Evolutionary conservation across 495 filamentous ascomycete species (phyloP).

Genomic region (Talaromyces adpressus): DNA sequence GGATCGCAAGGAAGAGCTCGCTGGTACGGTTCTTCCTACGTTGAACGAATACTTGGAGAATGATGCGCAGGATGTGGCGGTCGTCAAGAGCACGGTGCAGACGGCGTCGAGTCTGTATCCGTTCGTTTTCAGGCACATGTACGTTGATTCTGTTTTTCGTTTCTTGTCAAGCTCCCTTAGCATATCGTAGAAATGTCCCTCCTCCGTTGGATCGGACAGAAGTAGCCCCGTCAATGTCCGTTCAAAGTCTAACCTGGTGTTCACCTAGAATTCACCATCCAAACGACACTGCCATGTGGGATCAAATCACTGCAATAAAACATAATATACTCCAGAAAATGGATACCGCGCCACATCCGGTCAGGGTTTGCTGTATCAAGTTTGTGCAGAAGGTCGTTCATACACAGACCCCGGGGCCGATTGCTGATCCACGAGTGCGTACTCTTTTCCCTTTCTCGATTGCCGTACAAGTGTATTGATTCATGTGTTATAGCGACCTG

Average conservation of each 20-base stretch:
- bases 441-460: background rate
- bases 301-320: constrained; percentile 83
- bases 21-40: constrained; percentile 63
- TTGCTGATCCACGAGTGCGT: constrained; percentile 79
- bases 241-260: background rate
- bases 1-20: constrained; percentile 69
- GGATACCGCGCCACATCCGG: constrained; percentile 69
- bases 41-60: constrained; percentile 67
- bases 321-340: constrained; percentile 77
- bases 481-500: constrained; percentile 52
- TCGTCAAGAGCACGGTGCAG: constrained; percentile 75
- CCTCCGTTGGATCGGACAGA: background rate
- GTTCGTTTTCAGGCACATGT: constrained; percentile 87
- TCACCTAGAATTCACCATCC: constrained; percentile 69
- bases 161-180: background rate
- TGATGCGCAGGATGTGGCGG: constrained; percentile 63
- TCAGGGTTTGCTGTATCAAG: constrained; percentile 92
- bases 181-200: constrained; percentile 4
- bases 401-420: constrained; percentile 76
- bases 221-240: background rate
- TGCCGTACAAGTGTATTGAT: background rate
- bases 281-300: constrained; percentile 73
- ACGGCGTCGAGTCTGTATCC: constrained; percentile 86
- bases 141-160: constrained; percentile 37
- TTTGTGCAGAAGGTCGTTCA: constrained; percentile 91